A percentile compares a stretch with the other conserved stretches of the same genome.
Evolutionary conservation across 1,284 basidiomycete genomes (phyloP).

Genomic region (Coniferiporia sulphurascens): DNA sequence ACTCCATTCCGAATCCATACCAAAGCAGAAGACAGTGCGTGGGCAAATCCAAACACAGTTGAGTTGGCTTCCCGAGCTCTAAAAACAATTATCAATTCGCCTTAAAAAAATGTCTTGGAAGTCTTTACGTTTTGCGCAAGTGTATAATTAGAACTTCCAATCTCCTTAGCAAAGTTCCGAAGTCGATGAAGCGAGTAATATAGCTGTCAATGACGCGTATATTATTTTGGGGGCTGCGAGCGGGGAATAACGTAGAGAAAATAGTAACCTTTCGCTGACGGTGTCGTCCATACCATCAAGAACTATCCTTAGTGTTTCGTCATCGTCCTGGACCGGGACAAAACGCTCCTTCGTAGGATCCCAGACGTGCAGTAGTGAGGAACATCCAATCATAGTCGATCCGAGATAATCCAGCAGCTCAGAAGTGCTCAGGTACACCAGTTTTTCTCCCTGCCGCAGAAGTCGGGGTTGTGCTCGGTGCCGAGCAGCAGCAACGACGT

Average conservation of each 20-base stretch:
- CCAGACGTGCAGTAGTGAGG: slow-evolving; percentile 63
- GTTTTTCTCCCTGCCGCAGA: slow-evolving; percentile 33
- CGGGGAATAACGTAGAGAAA: neutral
- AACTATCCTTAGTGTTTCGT: slow-evolving; percentile 34
- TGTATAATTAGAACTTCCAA: slow-evolving; percentile 47
- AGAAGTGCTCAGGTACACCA: slow-evolving; percentile 39
- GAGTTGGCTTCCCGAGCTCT: slow-evolving; percentile 25
- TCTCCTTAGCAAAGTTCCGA: slow-evolving; percentile 62
- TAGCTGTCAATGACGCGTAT: slow-evolving; percentile 36
- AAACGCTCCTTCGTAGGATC: slow-evolving; percentile 47
- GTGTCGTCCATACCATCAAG: slow-evolving; percentile 51
- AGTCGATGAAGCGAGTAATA: slow-evolving; percentile 52
- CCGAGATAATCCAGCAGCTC: slow-evolving; percentile 50
- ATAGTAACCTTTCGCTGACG: slow-evolving; percentile 47
- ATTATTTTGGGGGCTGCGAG: neutral
- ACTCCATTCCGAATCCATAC: slow-evolving; percentile 44
- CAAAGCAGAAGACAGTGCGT: slow-evolving; percentile 54
- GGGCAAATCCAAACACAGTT: slow-evolving; percentile 58
- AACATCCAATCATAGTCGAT: slow-evolving; percentile 54
- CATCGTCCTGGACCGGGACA: slow-evolving; percentile 29
- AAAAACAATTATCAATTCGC: neutral
- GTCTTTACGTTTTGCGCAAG: slow-evolving; percentile 40
- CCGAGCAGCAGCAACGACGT: slow-evolving; percentile 47
- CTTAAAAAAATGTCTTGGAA: neutral
- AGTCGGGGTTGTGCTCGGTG: slow-evolving; percentile 36